A percentile compares a stretch with the other conserved stretches of the same genome.
Conservation (phyloP, 1,139 yeast genomes). For the Scheffersomyces insectosa region DNA sequence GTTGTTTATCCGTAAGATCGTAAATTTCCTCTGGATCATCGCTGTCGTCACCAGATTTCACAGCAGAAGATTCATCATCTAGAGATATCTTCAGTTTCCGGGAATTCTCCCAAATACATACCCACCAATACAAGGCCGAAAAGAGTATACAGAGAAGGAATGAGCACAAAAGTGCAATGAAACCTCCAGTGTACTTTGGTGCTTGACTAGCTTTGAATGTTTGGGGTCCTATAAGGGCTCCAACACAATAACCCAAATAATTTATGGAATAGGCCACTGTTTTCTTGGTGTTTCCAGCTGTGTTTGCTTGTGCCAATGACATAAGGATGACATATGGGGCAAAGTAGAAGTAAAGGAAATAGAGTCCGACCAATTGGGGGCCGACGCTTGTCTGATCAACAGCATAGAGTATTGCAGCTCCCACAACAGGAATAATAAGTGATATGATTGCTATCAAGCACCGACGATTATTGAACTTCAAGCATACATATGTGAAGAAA, state of each 20-base stretch:
- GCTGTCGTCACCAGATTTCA: constrained; percentile 15
- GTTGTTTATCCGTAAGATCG: constrained; percentile 29
- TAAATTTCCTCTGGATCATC: constrained; percentile 21
- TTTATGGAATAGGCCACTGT: constrained; percentile 21
- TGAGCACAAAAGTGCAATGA: constrained; percentile 21
- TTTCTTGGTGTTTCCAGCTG: constrained; percentile 38
- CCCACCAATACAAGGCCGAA: constrained; percentile 25
- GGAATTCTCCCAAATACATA: constrained; percentile 22
- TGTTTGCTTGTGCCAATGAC: constrained; percentile 37
- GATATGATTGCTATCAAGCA: constrained; percentile 15
- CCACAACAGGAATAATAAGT: constrained; percentile 19
- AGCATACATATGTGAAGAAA: constrained; percentile 17
- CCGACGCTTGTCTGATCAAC: constrained; percentile 25
- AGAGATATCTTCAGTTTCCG: constrained; percentile 12
- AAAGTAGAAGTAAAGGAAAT: constrained; percentile 23
- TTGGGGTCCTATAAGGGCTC: constrained; percentile 43
- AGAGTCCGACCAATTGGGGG: constrained; percentile 24
- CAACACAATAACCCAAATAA: constrained; percentile 31
- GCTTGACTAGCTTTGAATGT: constrained; percentile 28
- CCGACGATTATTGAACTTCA: constrained; percentile 16
- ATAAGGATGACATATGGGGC: constrained; percentile 30
- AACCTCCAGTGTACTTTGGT: constrained; percentile 25
- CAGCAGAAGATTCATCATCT: constrained; percentile 10
- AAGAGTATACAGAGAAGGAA: constrained; percentile 26
- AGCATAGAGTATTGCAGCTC: constrained; percentile 18